Percentiles rank a stretch among this genome's conserved stretches.
Conservation (phyloP, 2,329 filamentous ascomycete species). For the Verticillium tricorpus region DNA sequence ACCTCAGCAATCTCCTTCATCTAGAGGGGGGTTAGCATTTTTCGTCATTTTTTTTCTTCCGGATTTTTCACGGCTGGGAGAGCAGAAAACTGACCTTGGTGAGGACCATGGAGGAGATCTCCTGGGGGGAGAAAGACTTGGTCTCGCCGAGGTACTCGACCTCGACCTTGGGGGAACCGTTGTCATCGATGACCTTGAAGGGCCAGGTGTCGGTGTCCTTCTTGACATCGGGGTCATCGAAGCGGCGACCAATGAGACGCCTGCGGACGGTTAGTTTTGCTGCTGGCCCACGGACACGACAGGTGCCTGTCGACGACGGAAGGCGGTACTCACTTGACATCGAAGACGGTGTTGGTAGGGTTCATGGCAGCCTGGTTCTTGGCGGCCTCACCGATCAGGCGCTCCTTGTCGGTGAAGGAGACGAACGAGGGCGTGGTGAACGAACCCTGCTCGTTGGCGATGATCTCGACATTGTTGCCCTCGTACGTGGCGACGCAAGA, state of each 20-base stretch:
- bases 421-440: constrained; percentile 99
- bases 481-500: constrained; percentile 99
- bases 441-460: constrained; percentile 99
- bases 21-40: constrained; percentile 38
- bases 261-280: constrained; percentile 35
- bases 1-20: constrained; percentile 99
- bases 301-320: background rate
- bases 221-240: constrained; percentile 94
- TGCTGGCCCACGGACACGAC: background rate
- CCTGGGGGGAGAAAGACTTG: constrained; percentile 96
- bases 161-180: constrained; percentile 84
- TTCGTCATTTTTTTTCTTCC: background rate
- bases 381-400: constrained; percentile 97
- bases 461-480: constrained; percentile 99
- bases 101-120: constrained; percentile 98
- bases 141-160: constrained; percentile 93
- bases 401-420: constrained; percentile 97
- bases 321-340: constrained; percentile 76
- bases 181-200: constrained; percentile 94
- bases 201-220: constrained; percentile 99
- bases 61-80: background rate
- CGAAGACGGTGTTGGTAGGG: constrained; percentile 96
- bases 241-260: constrained; percentile 95
- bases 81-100: constrained; percentile 66
- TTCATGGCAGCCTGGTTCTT: constrained; percentile 99